A percentile compares a stretch with the other conserved stretches of the same genome.
Evolutionary conservation across 1,139 yeast genomes (phyloP).

Genomic region (Suhomyces maxii): DNA sequence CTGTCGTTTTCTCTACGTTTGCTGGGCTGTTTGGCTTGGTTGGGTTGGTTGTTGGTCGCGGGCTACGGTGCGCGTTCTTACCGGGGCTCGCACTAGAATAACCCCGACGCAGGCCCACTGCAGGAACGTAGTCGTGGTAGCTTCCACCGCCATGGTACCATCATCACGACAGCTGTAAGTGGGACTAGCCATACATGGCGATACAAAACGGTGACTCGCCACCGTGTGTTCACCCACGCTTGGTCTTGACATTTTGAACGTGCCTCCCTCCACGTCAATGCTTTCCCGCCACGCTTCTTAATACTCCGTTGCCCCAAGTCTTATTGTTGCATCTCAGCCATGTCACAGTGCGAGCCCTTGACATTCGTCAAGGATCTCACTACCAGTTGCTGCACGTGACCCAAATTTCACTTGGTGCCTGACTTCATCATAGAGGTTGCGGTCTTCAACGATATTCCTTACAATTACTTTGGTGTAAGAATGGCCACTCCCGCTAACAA

Average conservation of each 20-base stretch:
- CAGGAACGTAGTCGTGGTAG: too few relatives aligned
- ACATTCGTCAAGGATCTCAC: neutral
- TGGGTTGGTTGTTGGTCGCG: too few relatives aligned
- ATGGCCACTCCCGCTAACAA: neutral
- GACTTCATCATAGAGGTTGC: neutral
- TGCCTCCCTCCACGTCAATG: neutral
- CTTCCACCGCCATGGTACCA: neutral
- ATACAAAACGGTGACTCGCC: neutral
- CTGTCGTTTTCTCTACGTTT: too few relatives aligned
- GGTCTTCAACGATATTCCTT: neutral
- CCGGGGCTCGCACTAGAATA: neutral
- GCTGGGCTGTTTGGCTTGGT: too few relatives aligned
- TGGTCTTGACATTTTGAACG: too few relatives aligned
- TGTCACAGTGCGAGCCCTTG: neutral
- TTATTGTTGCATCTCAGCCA: too few relatives aligned
- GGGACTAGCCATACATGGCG: neutral
- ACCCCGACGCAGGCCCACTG: too few relatives aligned
- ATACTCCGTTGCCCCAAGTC: neutral
- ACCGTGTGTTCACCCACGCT: neutral
- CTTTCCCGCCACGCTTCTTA: neutral
- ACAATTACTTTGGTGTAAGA: neutral
- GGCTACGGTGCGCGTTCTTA: neutral
- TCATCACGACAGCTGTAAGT: neutral
- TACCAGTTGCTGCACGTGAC: slow-evolving; percentile 1
- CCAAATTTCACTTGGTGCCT: neutral